phyloP scores from a whole-genome alignment of 2,329 filamentous ascomycete genomes.

The Ilyonectria sp. region DNA sequence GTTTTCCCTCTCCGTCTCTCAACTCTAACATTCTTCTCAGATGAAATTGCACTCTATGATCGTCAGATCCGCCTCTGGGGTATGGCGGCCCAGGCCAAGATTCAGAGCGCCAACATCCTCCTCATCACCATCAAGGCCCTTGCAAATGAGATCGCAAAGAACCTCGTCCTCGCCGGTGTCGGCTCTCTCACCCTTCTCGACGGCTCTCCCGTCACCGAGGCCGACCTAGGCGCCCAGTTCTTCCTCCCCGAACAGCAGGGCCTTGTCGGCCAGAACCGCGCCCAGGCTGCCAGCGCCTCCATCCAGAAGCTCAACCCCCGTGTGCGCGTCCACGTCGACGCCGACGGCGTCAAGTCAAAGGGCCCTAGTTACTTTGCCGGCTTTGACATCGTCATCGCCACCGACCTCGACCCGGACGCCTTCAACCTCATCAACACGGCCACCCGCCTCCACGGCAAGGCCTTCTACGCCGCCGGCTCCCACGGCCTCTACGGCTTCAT shows the following conservation, averaged over 20 bases:
- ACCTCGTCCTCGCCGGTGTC: slow-evolving; percentile 94
- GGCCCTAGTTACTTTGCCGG: slow-evolving; percentile 80
- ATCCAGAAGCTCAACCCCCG: slow-evolving; percentile 92
- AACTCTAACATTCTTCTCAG: slow-evolving; percentile 59
- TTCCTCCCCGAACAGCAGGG: slow-evolving; percentile 78
- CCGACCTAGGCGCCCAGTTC: slow-evolving; percentile 87
- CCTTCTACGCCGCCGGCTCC: slow-evolving; percentile 90
- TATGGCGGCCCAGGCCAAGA: slow-evolving; percentile 92
- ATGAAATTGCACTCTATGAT: slow-evolving; percentile 98
- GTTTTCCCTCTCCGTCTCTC: not conserved
- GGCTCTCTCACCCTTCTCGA: slow-evolving; percentile 92
- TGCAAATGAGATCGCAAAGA: slow-evolving; percentile 96
- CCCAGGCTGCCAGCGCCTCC: slow-evolving; percentile 82
- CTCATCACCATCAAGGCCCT: slow-evolving; percentile 90
- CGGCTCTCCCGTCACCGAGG: slow-evolving; percentile 79
- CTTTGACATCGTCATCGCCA: slow-evolving; percentile 92
- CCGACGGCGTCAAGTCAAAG: slow-evolving; percentile 77
- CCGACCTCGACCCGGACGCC: slow-evolving; percentile 83
- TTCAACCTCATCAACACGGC: slow-evolving; percentile 88
- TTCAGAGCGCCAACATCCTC: slow-evolving; percentile 90
- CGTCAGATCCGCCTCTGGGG: slow-evolving; percentile 98
- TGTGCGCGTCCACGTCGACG: slow-evolving; percentile 82
- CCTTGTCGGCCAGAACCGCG: slow-evolving; percentile 86
- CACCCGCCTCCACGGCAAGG: slow-evolving; percentile 81
- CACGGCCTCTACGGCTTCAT: slow-evolving; percentile 96